Evolutionary conservation across 495 filamentous ascomycete species (phyloP).

Genomic region (Stereocaulon alpinum): DNA sequence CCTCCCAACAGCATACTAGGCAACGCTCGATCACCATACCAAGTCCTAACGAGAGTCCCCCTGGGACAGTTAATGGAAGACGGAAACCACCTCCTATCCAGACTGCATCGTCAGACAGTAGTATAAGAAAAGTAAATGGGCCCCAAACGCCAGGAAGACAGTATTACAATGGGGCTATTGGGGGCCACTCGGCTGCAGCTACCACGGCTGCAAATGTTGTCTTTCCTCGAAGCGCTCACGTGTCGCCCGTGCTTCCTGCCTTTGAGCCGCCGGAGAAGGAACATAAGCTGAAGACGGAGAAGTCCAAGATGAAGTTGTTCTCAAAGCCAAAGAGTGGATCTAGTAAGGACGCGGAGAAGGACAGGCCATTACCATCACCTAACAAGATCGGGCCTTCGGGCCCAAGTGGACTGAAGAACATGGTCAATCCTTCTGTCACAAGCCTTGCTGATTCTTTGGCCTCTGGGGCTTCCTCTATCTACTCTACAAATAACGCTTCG

Average conservation of each 20-base stretch:
- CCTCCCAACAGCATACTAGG: conserved; percentile 42
- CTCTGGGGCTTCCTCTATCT: conserved; percentile 59
- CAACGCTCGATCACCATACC: conserved; percentile 66
- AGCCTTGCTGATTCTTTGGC: conserved; percentile 57
- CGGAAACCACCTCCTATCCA: conserved; percentile 45
- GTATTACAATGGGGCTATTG: conserved; percentile 57
- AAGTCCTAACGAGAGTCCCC: conserved; percentile 30
- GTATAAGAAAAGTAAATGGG: conserved; percentile 36
- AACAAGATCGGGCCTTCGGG: conserved; percentile 60
- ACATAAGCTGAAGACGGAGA: conserved; percentile 59
- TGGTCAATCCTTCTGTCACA: conserved; percentile 65
- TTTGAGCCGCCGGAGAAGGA: conserved; percentile 41
- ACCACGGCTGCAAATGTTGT: conserved; percentile 76
- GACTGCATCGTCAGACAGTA: conserved; percentile 38
- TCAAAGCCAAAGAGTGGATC: conserved; percentile 73
- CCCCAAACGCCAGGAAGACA: conserved; percentile 27
- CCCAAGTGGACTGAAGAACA: conserved; percentile 46
- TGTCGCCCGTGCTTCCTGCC: conserved; percentile 38
- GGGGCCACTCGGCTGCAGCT: conserved; percentile 58
- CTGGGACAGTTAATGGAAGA: conserved; percentile 39
- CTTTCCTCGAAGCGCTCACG: conserved; percentile 56
- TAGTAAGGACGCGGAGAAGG: conserved; percentile 52
- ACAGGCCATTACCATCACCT: conserved; percentile 66
- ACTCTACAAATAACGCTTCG: conserved; percentile 73
- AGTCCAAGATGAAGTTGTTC: conserved; percentile 86